Percentiles rank a stretch among this genome's conserved stretches.
These are phyloP conservation scores for Phytophthora tubulina DNA, from an alignment of 352 stramenopile species.

Conservation along the genomic window DNA sequence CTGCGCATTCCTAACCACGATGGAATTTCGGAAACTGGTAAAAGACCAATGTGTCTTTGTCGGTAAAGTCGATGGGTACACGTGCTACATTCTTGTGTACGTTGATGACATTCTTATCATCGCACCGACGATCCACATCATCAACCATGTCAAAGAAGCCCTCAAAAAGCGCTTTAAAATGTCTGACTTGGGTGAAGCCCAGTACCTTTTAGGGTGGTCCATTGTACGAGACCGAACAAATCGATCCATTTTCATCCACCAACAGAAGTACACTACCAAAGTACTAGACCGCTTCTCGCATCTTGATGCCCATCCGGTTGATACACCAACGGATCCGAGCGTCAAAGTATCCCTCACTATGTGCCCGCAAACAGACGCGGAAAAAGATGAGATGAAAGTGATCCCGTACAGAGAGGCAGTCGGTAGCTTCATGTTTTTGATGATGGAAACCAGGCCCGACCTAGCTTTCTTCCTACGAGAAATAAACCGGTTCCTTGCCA, in stretches of 20 bases:
- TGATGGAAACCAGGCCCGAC: too few species aligned
- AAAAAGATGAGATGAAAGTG: neutral
- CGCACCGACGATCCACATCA: neutral
- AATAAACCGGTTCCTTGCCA: too few species aligned
- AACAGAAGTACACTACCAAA: slow-evolving; percentile 26
- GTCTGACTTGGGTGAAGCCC: slow-evolving; percentile 10
- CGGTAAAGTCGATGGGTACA: neutral
- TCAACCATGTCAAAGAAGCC: slow-evolving; percentile 5
- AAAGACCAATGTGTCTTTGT: neutral
- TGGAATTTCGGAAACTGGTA: slow-evolving; percentile 3
- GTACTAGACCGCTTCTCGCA: slow-evolving; percentile 26
- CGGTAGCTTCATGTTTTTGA: too few species aligned
- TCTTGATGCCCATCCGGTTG: slow-evolving; percentile 2
- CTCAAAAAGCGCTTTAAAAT: neutral
- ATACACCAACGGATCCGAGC: slow-evolving; percentile 15
- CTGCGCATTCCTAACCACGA: neutral
- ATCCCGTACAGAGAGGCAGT: too few species aligned
- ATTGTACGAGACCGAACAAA: slow-evolving; percentile 17
- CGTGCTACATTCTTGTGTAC: slow-evolving; percentile 23
- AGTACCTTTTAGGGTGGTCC: slow-evolving; percentile 16
- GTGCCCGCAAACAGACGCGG: slow-evolving; percentile 4
- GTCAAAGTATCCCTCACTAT: slow-evolving; percentile 17
- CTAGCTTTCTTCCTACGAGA: too few species aligned
- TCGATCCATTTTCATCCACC: neutral
- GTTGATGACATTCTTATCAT: slow-evolving; percentile 21